Base-by-base conservation (phyloP, 331 rosid genomes). In the Erythrophleum ivorense region DNA sequence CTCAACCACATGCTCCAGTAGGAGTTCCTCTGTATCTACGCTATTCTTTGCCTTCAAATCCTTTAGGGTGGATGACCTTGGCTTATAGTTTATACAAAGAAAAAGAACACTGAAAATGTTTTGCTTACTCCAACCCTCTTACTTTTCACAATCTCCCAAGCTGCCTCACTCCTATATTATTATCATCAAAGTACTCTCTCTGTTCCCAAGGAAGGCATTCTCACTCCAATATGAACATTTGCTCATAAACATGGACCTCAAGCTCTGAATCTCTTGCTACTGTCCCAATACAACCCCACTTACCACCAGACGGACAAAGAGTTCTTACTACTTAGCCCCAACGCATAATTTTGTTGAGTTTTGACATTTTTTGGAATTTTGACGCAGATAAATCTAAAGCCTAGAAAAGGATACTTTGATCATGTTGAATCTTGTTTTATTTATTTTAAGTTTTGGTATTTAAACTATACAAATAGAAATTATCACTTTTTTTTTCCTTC, bases 101-200 rank as follows among this genome's bases (percentile, higher is more conserved):
- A 77, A 73, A 74, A 80, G 84, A 55, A 81, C 88, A 88, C 83
- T 71, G 84, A 86, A 88, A 88, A 84, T 83, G 87, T 82, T 88
- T 87, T 89, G 84, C 83, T 81, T 84, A 77, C 80, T 80, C 83
- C 78, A 92, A 79, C 81, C 80, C 89, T 86, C 80, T 90, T 70
- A 83, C 78, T 88, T 92, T 92, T 91, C 94, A 89, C 97, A 85
- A 82, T 86, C 90, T 84, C 89, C 97, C 81, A 92, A 84, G 97
- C 82, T 75, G 80, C 81, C 89, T 48, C 78, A 16, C 86, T 66
- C 76, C 83, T 73, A 70, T 81, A 82, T 69, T 80, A 85, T 88
- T 80, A 86, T 84, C 88, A 83, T 86, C 84, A 83, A 85, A 78
- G 86, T 84, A 55, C 81, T 74, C 87, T 84, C 80, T 65, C 74